Percentiles rank a stretch among this genome's conserved stretches.
phyloP scores from a whole-genome alignment of 768 basidiomycete species.

The Myochromella boudieri region DNA sequence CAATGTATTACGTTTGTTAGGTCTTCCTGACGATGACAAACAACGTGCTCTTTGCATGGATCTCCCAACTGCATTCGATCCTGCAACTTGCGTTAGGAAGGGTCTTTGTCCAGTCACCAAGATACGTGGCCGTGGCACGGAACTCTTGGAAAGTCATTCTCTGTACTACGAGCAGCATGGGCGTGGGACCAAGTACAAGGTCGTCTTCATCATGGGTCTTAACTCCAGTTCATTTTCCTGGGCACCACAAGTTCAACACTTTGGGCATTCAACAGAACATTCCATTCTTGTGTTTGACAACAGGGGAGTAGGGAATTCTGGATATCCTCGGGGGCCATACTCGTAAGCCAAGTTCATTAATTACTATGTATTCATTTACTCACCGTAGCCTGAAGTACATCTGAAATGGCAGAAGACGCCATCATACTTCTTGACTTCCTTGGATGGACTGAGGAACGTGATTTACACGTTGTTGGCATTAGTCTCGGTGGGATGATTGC shows the following conservation, averaged over 20 bases:
- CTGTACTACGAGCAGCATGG: constrained; percentile 84
- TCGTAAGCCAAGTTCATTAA: constrained; percentile 47
- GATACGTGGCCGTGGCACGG: constrained; percentile 42
- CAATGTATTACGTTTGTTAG: no score
- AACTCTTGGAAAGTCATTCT: constrained; percentile 62
- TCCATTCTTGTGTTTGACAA: constrained; percentile 80
- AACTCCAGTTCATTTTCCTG: constrained; percentile 66
- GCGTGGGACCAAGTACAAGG: constrained; percentile 51
- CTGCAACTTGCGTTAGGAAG: constrained; percentile 59
- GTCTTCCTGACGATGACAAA: neutral
- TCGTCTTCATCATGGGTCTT: constrained; percentile 80
- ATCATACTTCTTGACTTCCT: constrained; percentile 67
- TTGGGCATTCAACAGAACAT: constrained; percentile 53
- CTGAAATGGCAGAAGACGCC: constrained; percentile 76
- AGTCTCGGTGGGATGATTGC: constrained; percentile 87
- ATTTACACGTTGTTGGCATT: constrained; percentile 69
- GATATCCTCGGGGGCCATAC: constrained; percentile 72
- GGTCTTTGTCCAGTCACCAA: constrained; percentile 76
- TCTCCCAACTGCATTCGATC: constrained; percentile 54
- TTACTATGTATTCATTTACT: no score
- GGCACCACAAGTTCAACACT: constrained; percentile 64
- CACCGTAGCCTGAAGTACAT: constrained; percentile 46
- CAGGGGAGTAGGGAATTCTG: constrained; percentile 78
- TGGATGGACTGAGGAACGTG: constrained; percentile 64
- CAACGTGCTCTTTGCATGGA: neutral